Percentiles rank a stretch among this genome's conserved stretches.
Evolutionary conservation across 805 yeast genomes (phyloP).

Genomic region (Saccharomycopsis capsularis): DNA sequence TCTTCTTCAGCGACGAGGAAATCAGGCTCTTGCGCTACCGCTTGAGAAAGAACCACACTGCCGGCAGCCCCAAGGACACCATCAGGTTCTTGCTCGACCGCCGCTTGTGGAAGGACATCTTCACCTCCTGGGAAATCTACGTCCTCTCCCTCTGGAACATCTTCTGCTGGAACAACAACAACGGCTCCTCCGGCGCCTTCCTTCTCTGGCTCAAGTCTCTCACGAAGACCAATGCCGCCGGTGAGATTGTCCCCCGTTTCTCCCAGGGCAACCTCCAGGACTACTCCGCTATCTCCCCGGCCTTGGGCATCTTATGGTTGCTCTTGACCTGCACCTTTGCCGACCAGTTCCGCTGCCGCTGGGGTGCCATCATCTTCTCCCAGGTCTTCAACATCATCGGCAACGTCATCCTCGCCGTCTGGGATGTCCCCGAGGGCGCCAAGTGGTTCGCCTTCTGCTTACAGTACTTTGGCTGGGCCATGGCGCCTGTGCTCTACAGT

Average conservation of each 20-base stretch:
- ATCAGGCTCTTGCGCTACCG: slow-evolving; percentile 45
- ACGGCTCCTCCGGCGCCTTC: slow-evolving; percentile 49
- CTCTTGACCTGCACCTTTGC: slow-evolving; percentile 42
- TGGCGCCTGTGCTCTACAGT: slow-evolving; percentile 55
- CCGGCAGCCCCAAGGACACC: neutral
- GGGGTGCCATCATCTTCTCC: slow-evolving; percentile 44
- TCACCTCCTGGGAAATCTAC: slow-evolving; percentile 50
- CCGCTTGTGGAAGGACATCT: slow-evolving; percentile 45
- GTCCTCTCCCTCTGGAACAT: slow-evolving; percentile 48
- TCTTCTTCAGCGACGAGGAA: slow-evolving; percentile 53
- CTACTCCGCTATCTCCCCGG: slow-evolving; percentile 48
- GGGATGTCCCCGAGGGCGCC: slow-evolving; percentile 51
- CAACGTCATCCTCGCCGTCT: slow-evolving; percentile 47
- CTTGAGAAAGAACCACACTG: slow-evolving; percentile 26
- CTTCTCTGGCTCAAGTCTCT: slow-evolving; percentile 55
- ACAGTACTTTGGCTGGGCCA: slow-evolving; percentile 56
- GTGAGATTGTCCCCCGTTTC: slow-evolving; percentile 28
- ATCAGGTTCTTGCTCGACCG: slow-evolving; percentile 29
- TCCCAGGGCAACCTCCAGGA: slow-evolving; percentile 40
- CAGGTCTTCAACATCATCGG: slow-evolving; percentile 48
- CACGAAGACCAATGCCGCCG: neutral
- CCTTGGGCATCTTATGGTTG: slow-evolving; percentile 45
- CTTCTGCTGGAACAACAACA: slow-evolving; percentile 57
- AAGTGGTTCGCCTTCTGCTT: slow-evolving; percentile 61
- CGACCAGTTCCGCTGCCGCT: slow-evolving; percentile 43